These are phyloP conservation scores for Cylindrotheca fusiformis DNA, from an alignment of 108 stramenopile species.

Conservation along the genomic window DNA sequence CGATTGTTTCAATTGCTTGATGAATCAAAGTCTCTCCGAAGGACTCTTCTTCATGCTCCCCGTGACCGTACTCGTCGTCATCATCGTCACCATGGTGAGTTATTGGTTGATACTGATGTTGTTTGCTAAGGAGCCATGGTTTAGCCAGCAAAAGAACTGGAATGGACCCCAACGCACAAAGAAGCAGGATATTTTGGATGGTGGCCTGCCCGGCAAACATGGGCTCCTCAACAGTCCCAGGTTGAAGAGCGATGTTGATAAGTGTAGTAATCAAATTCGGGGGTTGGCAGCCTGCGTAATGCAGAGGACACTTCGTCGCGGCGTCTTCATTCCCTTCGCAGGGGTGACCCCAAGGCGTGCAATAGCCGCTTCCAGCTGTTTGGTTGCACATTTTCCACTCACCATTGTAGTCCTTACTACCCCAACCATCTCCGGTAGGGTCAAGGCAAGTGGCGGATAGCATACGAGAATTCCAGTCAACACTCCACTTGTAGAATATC, in stretches of 20 bases:
- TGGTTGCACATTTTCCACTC: constrained; percentile 67
- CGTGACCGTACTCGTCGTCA: constrained; percentile 49
- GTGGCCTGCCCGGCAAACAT: constrained; percentile 89
- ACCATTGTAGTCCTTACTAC: constrained; percentile 62
- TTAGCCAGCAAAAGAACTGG: constrained; percentile 95
- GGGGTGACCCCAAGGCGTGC: constrained; percentile 81
- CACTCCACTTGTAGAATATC: constrained; percentile 98
- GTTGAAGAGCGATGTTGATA: constrained; percentile 96
- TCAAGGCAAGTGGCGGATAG: constrained; percentile 89
- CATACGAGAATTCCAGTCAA: constrained; percentile 97
- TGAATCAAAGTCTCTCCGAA: constrained; percentile 94
- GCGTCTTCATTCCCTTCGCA: constrained; percentile 63
- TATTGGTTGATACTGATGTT: constrained; percentile 29
- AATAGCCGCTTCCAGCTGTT: constrained; percentile 48
- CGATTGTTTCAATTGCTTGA: constrained; percentile 99
- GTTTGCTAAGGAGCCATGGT: constrained; percentile 81
- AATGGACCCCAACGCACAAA: constrained; percentile 86
- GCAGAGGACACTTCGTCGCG: constrained; percentile 82
- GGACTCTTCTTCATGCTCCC: constrained; percentile 71
- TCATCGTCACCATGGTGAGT: constrained; percentile 53
- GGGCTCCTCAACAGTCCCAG: constrained; percentile 93
- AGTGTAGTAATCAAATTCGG: constrained; percentile 96
- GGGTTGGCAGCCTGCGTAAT: constrained; percentile 96
- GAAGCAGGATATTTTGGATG: constrained; percentile 86
- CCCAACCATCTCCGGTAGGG: constrained; percentile 68